A percentile compares a stretch with the other conserved stretches of the same genome.
These are phyloP conservation scores for Aspergillus oerlinghausenensis DNA, from an alignment of 2,329 filamentous ascomycete species.

Conservation along the genomic window DNA sequence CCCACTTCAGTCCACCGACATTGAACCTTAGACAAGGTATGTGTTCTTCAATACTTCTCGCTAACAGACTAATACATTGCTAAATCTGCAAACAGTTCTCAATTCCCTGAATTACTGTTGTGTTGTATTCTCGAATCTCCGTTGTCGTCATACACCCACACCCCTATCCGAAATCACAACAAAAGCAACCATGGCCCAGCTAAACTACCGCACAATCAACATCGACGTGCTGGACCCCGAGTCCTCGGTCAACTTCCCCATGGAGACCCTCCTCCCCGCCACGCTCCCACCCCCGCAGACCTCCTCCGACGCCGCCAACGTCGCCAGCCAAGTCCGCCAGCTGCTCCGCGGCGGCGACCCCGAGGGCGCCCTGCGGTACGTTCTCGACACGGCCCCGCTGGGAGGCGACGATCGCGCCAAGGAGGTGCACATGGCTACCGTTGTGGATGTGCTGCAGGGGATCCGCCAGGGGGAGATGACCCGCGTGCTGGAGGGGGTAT, in stretches of 20 bases:
- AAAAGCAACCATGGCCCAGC: constrained; percentile 34
- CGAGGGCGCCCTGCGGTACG: constrained; percentile 79
- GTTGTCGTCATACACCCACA: neutral
- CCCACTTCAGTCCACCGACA: neutral
- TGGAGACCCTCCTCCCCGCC: constrained; percentile 73
- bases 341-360: constrained; percentile 79
- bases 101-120: neutral
- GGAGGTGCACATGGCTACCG: constrained; percentile 81
- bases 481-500: constrained; percentile 76
- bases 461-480: constrained; percentile 97
- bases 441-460: constrained; percentile 89
- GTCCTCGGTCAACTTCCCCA: constrained; percentile 86
- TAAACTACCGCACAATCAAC: constrained; percentile 84
- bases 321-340: constrained; percentile 79
- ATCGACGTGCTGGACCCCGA: constrained; percentile 88
- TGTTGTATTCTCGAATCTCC: neutral
- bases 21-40: neutral
- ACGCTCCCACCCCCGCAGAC: constrained; percentile 63
- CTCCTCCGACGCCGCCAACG: constrained; percentile 71
- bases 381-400: constrained; percentile 78
- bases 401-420: constrained; percentile 50
- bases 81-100: neutral
- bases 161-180: neutral
- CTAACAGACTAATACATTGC: neutral
- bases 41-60: neutral